Evolutionary conservation across 2,329 filamentous ascomycete species (phyloP), one percentile per base, ranked within the genome.

Genomic region (Neobulgaria alba): DNA sequence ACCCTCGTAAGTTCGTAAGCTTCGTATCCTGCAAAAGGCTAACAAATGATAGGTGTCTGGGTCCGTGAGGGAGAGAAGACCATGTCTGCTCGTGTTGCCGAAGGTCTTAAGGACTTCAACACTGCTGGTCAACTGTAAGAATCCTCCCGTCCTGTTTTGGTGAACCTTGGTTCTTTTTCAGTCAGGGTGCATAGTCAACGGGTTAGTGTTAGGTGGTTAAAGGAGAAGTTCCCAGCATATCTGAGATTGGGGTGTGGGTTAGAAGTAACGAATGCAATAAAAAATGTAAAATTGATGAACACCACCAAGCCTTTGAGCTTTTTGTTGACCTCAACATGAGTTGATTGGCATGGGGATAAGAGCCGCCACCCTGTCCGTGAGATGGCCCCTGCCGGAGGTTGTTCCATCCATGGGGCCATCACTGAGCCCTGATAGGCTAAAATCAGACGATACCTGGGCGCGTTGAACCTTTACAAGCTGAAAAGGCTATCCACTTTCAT

Each of bases 51-150:
- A 49, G 47, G 47, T 45, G 87, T 95, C 62, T 95, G 89, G 90
- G 86, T 95, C 49, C 84, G 89, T 47, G 85, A 89, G 73, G 92
- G 90, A 60, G 92, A 98, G 79, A 94, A 95, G 81, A 88, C 83
- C 61, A 98, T 96, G 92, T 76, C 73, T 61, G 69, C 72, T 58
- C 85, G 92, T 67, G 78, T 95, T 52, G 62, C 77, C 55, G 78
- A 81, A 63, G 90, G 85, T 46, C 80, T 98, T 50, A 72, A 82
- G 59, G 90, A 96, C 73, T 98, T 98, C 77, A 89, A 92, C 73
- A 77, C 85, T 57, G 75, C 83, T 58, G 75, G 75, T 60, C 75
- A 87, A 68, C 67, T 90, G 66, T 93, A 85, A 77, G 37, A 42
- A 30, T 38, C 29, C 23, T n/a, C n/a, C n/a, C n/a, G n/a, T n/a